phyloP scores from a whole-genome alignment of 805 yeast species.

The Kockiozyma suomiensis region DNA sequence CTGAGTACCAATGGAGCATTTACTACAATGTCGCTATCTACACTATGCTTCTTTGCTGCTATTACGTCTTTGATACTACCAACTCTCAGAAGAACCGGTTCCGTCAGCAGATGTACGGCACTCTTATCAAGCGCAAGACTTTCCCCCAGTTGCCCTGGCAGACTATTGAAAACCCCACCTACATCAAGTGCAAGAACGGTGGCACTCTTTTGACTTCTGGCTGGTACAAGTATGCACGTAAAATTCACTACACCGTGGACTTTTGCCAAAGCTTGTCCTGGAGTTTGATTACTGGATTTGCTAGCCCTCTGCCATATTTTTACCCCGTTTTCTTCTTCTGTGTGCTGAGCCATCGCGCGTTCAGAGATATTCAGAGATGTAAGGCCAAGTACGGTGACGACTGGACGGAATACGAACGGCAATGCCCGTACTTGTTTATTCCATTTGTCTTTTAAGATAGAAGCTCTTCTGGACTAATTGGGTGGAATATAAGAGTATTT shows the following conservation, averaged over 20 bases:
- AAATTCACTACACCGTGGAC: conserved; percentile 94
- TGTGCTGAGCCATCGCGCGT: conserved; percentile 85
- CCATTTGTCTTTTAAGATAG: conserved; percentile 49
- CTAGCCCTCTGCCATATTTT: conserved; percentile 92
- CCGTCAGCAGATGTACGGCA: conserved; percentile 76
- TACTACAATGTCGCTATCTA: conserved; percentile 61
- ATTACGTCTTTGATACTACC: conserved; percentile 91
- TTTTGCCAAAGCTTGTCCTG: conserved; percentile 84
- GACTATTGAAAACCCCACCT: conserved; percentile 78
- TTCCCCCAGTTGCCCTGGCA: conserved; percentile 93
- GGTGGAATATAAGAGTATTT: neutral
- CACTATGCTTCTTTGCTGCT: conserved; percentile 63
- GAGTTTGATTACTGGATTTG: conserved; percentile 89
- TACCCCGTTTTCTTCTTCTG: conserved; percentile 88
- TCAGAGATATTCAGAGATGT: conserved; percentile 85
- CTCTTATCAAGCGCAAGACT: conserved; percentile 70
- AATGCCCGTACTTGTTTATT: conserved; percentile 89
- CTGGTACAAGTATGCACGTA: conserved; percentile 92
- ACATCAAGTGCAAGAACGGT: conserved; percentile 83
- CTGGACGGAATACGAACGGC: conserved; percentile 83
- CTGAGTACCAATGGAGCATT: conserved; percentile 74
- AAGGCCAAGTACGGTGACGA: conserved; percentile 87
- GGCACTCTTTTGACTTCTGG: conserved; percentile 86
- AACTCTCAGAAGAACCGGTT: conserved; percentile 95
- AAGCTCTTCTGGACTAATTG: neutral